Evolutionary conservation across 1,284 basidiomycete genomes (phyloP), one percentile per base, ranked within the genome.

Genomic region (Naganishia albida): DNA sequence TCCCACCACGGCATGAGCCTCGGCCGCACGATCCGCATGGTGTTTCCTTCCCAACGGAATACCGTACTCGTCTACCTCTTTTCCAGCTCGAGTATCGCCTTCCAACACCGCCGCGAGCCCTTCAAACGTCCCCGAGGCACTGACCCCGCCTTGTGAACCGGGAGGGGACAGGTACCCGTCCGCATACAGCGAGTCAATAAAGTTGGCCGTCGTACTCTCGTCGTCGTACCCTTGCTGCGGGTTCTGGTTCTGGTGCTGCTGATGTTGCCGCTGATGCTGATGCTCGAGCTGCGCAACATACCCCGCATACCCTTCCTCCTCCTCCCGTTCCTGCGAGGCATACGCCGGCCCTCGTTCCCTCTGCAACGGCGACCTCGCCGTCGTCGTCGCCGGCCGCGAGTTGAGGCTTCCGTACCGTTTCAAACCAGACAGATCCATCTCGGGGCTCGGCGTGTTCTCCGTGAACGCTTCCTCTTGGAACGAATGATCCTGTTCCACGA

Each of bases 41-140:
- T 88, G 88, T n/a, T 83, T 83, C 16, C 86, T 82, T 13, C 87
- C 88, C 63, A 86, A 85, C 0, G 87, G 87, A 46, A 89, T 79
- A 2, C 87, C 87, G 62, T 83, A 83, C 69, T 87, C 86, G 12
- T 72, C 74, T 15, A 60, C 67, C 42, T 69, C 71, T 40, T 54
- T 49, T 52, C 65, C 53, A 12, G 23, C 15, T 56, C 20, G 15
- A 26, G 43, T 25, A 60, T 28, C 23, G 4, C 34, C 38, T 34
- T 64, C 71, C 23, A 71, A 64, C 15, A 70, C 68, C 2, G 70
- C 54, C 30, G 70, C 70, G 7, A 48, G 34, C 1, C 30, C 40
- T 54, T 74, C 74, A 2, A 59, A 59, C 13, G 72, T 69, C 28
- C 72, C 51, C 12, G 16, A n/a, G 12, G 18, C 34, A 69, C 65